phyloP scores from a whole-genome alignment of 352 stramenopile species.

The Phytophthora ramorum region DNA sequence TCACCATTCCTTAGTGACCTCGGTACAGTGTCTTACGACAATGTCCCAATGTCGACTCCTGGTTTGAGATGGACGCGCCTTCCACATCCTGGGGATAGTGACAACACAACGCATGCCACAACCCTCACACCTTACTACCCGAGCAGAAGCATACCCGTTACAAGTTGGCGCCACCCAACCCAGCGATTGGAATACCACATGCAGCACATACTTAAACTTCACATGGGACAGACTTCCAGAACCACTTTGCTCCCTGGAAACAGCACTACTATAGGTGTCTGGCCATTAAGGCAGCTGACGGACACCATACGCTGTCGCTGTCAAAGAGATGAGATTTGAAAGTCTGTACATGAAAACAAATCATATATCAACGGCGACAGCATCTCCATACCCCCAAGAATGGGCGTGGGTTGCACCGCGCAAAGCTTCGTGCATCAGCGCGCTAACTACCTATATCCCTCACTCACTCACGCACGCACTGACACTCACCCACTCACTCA shows the following conservation, averaged over 20 bases:
- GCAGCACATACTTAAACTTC: constrained; percentile 5
- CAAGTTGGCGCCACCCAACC: constrained; percentile 58
- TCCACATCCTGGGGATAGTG: constrained; percentile 52
- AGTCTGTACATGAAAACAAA: too few relatives aligned
- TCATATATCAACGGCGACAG: too few relatives aligned
- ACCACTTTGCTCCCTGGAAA: background rate
- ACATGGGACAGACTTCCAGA: constrained; percentile 30
- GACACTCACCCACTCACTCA: too few relatives aligned
- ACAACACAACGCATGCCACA: constrained; percentile 32
- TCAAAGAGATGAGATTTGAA: too few relatives aligned
- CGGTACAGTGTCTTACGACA: constrained; percentile 36
- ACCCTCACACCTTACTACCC: constrained; percentile 49
- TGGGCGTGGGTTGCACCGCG: too few relatives aligned
- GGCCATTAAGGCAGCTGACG: too few relatives aligned
- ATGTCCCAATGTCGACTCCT: constrained; percentile 56
- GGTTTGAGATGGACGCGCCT: constrained; percentile 56
- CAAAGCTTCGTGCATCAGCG: too few relatives aligned
- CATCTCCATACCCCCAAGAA: too few relatives aligned
- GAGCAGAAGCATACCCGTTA: constrained; percentile 53
- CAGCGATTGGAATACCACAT: constrained; percentile 2
- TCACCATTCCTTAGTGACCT: constrained; percentile 62
- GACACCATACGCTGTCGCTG: too few relatives aligned
- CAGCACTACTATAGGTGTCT: too few relatives aligned
- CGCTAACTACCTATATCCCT: too few relatives aligned
- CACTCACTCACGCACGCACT: too few relatives aligned